Evolutionary conservation across 2,329 filamentous ascomycete species (phyloP), one percentile per base, ranked within the genome.

Genomic region (Phaeosphaeria sp.): DNA sequence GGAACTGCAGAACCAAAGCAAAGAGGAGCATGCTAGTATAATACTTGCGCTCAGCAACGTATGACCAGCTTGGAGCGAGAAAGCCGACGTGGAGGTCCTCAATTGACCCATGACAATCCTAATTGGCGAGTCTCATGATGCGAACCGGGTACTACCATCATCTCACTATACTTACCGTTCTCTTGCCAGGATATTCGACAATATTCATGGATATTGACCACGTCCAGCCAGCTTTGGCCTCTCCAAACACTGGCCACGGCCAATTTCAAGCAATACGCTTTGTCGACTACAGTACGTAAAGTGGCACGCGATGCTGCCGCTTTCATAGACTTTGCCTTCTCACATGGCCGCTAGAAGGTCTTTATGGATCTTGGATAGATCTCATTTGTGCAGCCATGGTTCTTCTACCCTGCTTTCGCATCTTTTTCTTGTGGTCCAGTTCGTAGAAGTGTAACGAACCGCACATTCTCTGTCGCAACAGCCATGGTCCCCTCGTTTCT

Each of bases 261-360:
- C 67, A 72, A 72, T 67, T 41, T 70, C 62, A 52, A 47, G 58
- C 64, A 64, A 62, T 60, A 59, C 54, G 42, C 52, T 54, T 64
- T 55, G 56, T 66, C 60, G 49, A 64, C 54, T 56, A 57, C 54
- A 65, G 65, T 67, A 69, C 64, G 69, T 67, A 67, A 65, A 54
- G 52, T 57, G 64, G 63, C 39, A 56, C 48, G 42, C 27, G 52
- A 56, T 57, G 59, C 56, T 47, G 50, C 50, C 56, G 52, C 30
- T 39, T 50, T 39, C 59, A 49, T 60, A 58, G 50, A 18, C 21
- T 11, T 44, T 44, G 42, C n/a, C 42, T 21, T 44, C 42, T 21
- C 42, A 44, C 18, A 36, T 36, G 30, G 30, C 30, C 30, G 30
- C 30, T 36, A 36, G 30, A 36, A 36, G 9, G 5, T 25, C 20